Base-by-base conservation (phyloP, 352 stramenopile species). In the Phytophthora constricta region DNA sequence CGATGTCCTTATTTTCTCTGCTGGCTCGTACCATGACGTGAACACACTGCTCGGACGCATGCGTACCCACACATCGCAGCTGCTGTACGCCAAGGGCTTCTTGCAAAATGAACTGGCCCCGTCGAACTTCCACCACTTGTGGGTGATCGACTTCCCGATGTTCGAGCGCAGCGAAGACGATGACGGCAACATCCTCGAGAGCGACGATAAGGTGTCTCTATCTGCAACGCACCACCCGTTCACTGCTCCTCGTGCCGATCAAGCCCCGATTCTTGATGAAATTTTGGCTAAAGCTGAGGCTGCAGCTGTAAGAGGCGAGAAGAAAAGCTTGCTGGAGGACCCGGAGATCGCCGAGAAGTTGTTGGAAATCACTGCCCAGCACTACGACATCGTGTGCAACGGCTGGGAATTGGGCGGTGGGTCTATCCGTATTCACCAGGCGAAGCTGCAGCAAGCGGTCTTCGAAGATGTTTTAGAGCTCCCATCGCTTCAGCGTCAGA, bases 361-460 rank as follows among this genome's bases (percentile, higher is more conserved):
- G 42, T 58, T 92, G 37, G 55, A 70, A 22, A 63, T 94, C n/a
- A 86, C 79, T 3, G 88, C 81, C 0, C 87, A 96, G 72, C 83
- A 93, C 79, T 96, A 93, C 56, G 90, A 97, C 53, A 80, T 97
- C 25, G 90, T 96, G 8, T 95, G 85, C 80, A 96, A 97, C 61
- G 90, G 90, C 48, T 92, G 79, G 82, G 90, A 97, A 59, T 69
- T 97, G 16, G 90, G 90, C 7, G 90, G 90, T 26, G 90, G 90
- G 2, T 95, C 85, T 27, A 93, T 97, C 62, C 86, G 90, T 71
- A 87, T 97, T 51, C 90, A 97, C 68, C 62, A 88, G 27, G 72
- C 80, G 2, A 76, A 80, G 33, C 48, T 96, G 51, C 90, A 97
- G 58, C 74, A 92, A 56, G 68, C 74, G 1, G 75, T 96, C 9